Evolutionary conservation across 2,329 filamentous ascomycete species (phyloP).

Genomic region (Colletotrichum camelliae): DNA sequence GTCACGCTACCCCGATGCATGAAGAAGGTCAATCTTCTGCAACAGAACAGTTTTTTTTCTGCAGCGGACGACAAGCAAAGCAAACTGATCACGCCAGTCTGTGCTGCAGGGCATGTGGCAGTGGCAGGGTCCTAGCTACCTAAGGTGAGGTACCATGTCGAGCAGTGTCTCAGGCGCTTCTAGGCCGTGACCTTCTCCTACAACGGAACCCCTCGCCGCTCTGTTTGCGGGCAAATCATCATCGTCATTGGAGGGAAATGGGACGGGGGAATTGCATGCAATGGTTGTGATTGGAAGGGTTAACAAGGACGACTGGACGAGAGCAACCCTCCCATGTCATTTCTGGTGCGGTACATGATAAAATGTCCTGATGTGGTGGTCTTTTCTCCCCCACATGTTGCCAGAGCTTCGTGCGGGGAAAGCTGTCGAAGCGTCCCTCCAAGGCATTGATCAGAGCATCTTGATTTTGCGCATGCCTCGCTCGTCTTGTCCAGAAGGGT

Average conservation of each 20-base stretch:
- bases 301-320: neutral
- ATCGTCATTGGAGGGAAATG: neutral
- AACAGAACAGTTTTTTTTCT: neutral
- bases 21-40: slow-evolving; percentile 15
- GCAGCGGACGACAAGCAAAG: neutral
- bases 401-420: slow-evolving; percentile 20
- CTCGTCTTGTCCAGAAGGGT: neutral
- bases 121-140: neutral
- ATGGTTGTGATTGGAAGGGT: slow-evolving; percentile 17
- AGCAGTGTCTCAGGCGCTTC: slow-evolving; percentile 3
- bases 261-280: neutral
- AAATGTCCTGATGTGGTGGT: neutral
- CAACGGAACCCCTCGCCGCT: neutral
- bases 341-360: neutral
- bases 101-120: neutral
- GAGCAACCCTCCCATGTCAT: neutral
- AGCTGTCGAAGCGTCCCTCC: neutral
- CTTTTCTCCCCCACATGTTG: slow-evolving; percentile 13
- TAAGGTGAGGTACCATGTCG: neutral
- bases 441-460: neutral
- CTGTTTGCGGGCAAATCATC: slow-evolving; percentile 16
- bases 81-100: neutral
- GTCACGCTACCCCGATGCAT: neutral
- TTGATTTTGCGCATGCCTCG: neutral
- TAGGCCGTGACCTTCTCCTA: neutral